Evolutionary conservation across 1,139 yeast genomes (phyloP), one percentile per base, ranked within the genome.

Genomic region (Blastobotrys persicus): DNA sequence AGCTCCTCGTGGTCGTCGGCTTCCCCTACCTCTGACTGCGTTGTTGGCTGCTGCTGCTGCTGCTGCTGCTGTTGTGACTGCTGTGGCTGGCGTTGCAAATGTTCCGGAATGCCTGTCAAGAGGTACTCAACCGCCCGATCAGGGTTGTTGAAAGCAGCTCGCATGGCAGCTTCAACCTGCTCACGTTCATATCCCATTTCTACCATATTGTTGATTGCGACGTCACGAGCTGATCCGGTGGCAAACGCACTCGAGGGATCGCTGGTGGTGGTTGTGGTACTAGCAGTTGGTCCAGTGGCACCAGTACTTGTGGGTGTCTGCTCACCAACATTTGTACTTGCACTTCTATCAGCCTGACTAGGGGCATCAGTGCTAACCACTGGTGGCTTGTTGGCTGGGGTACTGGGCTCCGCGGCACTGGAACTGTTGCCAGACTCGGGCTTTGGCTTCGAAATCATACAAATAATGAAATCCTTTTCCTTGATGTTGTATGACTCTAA

Each of bases 51-150:
- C 55, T 19, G 63, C 52, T 23, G 67, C 58, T 12, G 67, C 59
- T n/a, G 31, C 26, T 4, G 51, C 39, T 7, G 37, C 37, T 20
- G 46, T 35, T 42, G 54, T 9, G 58, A 61, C 52, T 12, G 61
- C 61, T 39, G 66, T 55, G 19, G 64, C 51, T 19, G 67, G 58
- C n/a, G 67, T 59, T 14, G 69, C 56, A 76, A 71, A 46, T 77
- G 69, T 59, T 85, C 92, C 34, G 98, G 98, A 47, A 92, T 81
- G 3, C 98, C 98, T 40, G 91, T 88, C 59, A 92, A 73, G 51
- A 92, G 76, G 67, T 92, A 91, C 66, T 94, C 98, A 4, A 91
- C 98, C 0, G 99, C 99, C 63, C 98, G 83, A 65, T 92, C 98
- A 20, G 99, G 98, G 70, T 92, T 91, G 70, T 92, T 92, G 72